phyloP scores from a whole-genome alignment of 169 alveolate genomes.

The Cryptosporidium viatorum region DNA sequence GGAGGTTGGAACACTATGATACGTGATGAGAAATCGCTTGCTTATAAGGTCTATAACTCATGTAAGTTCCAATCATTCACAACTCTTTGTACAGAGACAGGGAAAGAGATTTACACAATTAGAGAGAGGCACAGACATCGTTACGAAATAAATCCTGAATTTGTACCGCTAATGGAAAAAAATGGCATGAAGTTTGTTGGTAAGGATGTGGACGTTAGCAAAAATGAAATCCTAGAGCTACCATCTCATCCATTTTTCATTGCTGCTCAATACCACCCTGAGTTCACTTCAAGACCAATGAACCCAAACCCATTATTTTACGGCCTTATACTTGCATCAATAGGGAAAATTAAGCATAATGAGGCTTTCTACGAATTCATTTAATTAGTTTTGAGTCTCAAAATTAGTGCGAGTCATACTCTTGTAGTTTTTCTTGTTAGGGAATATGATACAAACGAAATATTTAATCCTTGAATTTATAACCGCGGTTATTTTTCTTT shows the following conservation, averaged over 20 bases:
- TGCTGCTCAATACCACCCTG: conserved; percentile 96
- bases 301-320: conserved; percentile 89
- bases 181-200: conserved; percentile 92
- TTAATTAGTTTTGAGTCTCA: neutral
- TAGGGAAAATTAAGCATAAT: conserved; percentile 77
- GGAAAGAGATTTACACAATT: conserved; percentile 83
- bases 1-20: conserved; percentile 91
- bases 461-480: neutral
- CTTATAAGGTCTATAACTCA: conserved; percentile 85
- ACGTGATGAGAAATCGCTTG: conserved; percentile 87
- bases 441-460: neutral
- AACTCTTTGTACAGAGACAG: conserved; percentile 64
- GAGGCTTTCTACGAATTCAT: conserved; percentile 27
- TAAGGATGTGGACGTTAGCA: conserved; percentile 86
- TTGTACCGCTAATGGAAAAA: conserved; percentile 84
- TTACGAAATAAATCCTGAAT: conserved; percentile 91
- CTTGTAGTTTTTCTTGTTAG: neutral
- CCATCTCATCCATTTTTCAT: conserved; percentile 91
- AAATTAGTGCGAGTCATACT: neutral
- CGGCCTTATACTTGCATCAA: conserved; percentile 86
- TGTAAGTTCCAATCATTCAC: conserved; percentile 58
- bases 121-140: conserved; percentile 96
- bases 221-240: conserved; percentile 91
- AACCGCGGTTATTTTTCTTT: neutral
- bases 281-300: conserved; percentile 91